Evolutionary conservation across 495 filamentous ascomycete genomes (phyloP).

Genomic region (Monascus purpureus): DNA sequence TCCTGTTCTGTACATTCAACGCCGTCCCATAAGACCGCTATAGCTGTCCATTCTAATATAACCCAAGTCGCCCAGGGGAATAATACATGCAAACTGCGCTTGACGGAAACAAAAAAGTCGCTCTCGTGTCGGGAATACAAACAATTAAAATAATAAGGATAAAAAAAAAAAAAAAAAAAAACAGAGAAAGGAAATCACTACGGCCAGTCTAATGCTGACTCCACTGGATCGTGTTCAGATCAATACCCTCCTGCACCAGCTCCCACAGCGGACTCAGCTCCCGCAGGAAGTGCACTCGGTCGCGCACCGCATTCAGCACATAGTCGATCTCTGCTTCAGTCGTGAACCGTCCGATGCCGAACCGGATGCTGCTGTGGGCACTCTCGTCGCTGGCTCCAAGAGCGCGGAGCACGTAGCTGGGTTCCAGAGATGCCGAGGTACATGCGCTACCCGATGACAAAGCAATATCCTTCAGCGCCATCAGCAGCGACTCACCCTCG

Average conservation of each 20-base stretch:
- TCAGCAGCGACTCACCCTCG: constrained; percentile 92
- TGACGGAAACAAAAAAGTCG: not conserved
- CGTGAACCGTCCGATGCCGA: constrained; percentile 94
- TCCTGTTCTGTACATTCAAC: too few relatives aligned
- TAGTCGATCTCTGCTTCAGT: constrained; percentile 95
- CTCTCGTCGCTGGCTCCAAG: constrained; percentile 93
- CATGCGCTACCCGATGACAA: constrained; percentile 94
- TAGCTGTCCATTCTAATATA: too few relatives aligned
- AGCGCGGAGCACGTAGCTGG: constrained; percentile 87
- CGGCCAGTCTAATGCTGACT: constrained; percentile 59
- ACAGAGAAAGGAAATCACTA: constrained; percentile 5
- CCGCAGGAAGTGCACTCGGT: constrained; percentile 79
- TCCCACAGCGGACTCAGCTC: constrained; percentile 98
- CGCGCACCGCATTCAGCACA: constrained; percentile 83
- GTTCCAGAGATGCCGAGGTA: constrained; percentile 91
- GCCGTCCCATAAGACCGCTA: too few relatives aligned
- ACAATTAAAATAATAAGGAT: not conserved
- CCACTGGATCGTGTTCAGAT: constrained; percentile 95
- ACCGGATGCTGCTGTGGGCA: constrained; percentile 93
- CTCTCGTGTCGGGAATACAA: not conserved
- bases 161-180: constrained; percentile 5
- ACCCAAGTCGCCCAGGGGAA: too few relatives aligned
- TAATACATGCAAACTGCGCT: too few relatives aligned
- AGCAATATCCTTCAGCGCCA: constrained; percentile 97
- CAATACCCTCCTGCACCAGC: constrained; percentile 91